These are phyloP conservation scores for Babesia bigemina DNA, from an alignment of 169 alveolate species.

Conservation along the genomic window DNA sequence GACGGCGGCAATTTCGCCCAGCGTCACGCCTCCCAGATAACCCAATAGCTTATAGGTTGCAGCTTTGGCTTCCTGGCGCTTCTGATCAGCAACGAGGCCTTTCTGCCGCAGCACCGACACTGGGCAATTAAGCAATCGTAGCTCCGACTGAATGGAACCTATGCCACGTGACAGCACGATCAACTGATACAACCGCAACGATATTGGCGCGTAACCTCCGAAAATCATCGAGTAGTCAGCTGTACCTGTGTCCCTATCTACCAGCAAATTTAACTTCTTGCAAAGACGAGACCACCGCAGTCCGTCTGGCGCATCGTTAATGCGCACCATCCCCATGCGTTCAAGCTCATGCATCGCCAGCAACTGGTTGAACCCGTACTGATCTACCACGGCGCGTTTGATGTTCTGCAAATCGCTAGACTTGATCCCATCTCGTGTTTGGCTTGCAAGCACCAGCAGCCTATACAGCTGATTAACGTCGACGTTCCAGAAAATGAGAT, in stretches of 20 bases:
- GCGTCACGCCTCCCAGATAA: conserved; percentile 74
- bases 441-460: conserved; percentile 61
- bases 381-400: conserved; percentile 71
- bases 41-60: conserved; percentile 45
- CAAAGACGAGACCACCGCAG: conserved; percentile 65
- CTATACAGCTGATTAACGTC: conserved; percentile 65
- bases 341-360: conserved; percentile 46
- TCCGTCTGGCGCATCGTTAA: conserved; percentile 36
- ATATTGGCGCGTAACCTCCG: conserved; percentile 79
- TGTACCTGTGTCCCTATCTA: conserved; percentile 58
- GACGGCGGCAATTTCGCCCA: conserved; percentile 76
- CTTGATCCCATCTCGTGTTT: conserved; percentile 66
- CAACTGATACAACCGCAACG: conserved; percentile 69
- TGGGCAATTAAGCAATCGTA: conserved; percentile 37
- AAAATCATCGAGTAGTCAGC: conserved; percentile 70
- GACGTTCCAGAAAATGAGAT: conserved; percentile 63
- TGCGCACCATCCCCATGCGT: conserved; percentile 37
- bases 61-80: neutral
- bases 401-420: conserved; percentile 61
- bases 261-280: conserved; percentile 71
- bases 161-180: conserved; percentile 29
- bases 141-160: conserved; percentile 34
- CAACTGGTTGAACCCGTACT: conserved; percentile 71
- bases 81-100: neutral
- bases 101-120: conserved; percentile 48